Evolutionary conservation across 2,329 filamentous ascomycete genomes (phyloP).

Genomic region (Beauveria australis): DNA sequence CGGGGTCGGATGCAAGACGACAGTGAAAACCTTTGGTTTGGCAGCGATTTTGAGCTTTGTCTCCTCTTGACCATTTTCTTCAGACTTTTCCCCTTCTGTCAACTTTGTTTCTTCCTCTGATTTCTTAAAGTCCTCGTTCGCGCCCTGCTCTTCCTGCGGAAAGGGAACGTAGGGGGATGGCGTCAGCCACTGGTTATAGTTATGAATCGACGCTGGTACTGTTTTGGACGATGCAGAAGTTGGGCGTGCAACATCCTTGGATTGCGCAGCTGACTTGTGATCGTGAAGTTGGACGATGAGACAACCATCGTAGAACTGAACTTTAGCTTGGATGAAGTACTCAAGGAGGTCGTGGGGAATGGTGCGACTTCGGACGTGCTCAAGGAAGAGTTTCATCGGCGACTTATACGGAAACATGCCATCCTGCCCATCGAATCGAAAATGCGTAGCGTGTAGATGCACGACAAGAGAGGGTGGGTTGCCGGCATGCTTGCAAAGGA

Average conservation of each 20-base stretch:
- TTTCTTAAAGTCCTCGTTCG: slow-evolving; percentile 28
- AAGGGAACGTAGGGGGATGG: slow-evolving; percentile 80
- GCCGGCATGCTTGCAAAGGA: slow-evolving; percentile 73
- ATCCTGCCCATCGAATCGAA: slow-evolving; percentile 89
- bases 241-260: slow-evolving; percentile 48
- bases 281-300: slow-evolving; percentile 93
- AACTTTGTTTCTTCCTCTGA: slow-evolving; percentile 23
- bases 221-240: slow-evolving; percentile 51
- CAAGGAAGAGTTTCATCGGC: slow-evolving; percentile 74
- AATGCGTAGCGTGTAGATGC: slow-evolving; percentile 78
- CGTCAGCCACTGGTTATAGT: slow-evolving; percentile 82
- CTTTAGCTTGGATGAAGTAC: slow-evolving; percentile 61
- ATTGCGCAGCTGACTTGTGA: slow-evolving; percentile 59
- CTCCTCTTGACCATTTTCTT: slow-evolving; percentile 30
- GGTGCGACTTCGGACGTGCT: slow-evolving; percentile 68
- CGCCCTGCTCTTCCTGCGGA: slow-evolving; percentile 48
- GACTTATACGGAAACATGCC: slow-evolving; percentile 88
- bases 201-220: slow-evolving; percentile 77
- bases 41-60: slow-evolving; percentile 33
- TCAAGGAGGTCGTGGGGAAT: slow-evolving; percentile 84
- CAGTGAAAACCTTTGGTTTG: slow-evolving; percentile 63
- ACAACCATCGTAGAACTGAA: slow-evolving; percentile 88
- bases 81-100: slow-evolving; percentile 15
- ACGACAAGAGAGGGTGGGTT: slow-evolving; percentile 75
- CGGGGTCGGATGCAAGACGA: slow-evolving; percentile 77